phyloP scores from a whole-genome alignment of 805 yeast genomes.

The Pichia eremophila region DNA sequence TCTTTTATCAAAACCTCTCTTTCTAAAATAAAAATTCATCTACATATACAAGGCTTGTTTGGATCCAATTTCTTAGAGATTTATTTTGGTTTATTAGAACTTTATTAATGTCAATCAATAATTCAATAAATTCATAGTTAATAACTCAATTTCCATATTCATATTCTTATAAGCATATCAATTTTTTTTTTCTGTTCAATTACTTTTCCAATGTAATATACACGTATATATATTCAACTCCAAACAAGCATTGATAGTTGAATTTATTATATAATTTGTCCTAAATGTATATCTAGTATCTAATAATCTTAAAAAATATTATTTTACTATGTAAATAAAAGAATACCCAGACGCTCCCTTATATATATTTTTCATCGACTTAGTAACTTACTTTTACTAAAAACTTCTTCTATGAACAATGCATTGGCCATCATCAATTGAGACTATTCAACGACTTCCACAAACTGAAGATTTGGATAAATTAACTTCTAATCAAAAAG shows the following conservation, averaged over 20 bases:
- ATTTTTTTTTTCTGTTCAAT: not conserved
- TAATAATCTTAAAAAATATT: not conserved
- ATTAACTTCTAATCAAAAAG: not conserved
- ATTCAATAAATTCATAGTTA: no score
- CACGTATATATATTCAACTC: not conserved
- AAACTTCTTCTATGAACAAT: constrained; percentile 6
- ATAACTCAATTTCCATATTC: no score
- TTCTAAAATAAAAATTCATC: no score
- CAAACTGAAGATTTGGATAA: constrained; percentile 13
- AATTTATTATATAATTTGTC: not conserved
- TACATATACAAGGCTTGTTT: not conserved
- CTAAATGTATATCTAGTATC: constrained; percentile 7
- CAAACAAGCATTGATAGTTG: not conserved
- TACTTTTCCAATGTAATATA: not conserved
- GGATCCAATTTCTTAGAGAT: not conserved
- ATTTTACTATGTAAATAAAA: not conserved
- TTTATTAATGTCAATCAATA: not conserved
- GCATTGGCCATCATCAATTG: constrained; percentile 26
- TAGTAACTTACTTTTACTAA: no score
- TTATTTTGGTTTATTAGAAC: not conserved
- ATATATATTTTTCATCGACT: no score
- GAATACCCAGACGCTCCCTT: no score
- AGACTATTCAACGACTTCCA: constrained; percentile 19
- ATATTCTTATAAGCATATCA: no score
- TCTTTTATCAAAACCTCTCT: not conserved